A percentile compares a stretch with the other conserved stretches of the same genome.
These are phyloP conservation scores for Actinomucor elegans DNA, from an alignment of 371 early-diverging fungal species.

Conservation along the genomic window DNA sequence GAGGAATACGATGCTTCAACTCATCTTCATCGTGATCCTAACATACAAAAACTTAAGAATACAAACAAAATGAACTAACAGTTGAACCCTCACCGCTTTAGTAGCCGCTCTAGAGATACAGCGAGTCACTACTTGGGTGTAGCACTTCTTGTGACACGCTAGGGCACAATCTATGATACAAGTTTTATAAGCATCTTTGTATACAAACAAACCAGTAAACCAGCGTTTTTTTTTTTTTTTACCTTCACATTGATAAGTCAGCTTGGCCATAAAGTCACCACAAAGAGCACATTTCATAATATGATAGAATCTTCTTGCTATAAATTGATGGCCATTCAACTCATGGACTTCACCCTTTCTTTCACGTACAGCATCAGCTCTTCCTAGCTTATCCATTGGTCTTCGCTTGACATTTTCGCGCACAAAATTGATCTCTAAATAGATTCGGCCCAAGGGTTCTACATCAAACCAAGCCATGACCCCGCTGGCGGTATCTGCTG, in stretches of 20 bases:
- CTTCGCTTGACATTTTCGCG: constrained; percentile 48
- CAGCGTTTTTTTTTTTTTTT: background rate
- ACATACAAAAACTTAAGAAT: background rate
- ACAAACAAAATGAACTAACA: background rate
- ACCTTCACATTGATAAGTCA: constrained; percentile 91
- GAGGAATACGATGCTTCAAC: constrained; percentile 88
- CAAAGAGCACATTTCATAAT: constrained; percentile 95
- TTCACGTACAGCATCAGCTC: constrained; percentile 88
- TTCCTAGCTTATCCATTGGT: constrained; percentile 70
- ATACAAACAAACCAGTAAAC: too few species aligned
- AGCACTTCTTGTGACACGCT: constrained; percentile 93
- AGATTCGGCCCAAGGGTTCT: constrained; percentile 89
- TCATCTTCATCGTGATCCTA: constrained; percentile 61
- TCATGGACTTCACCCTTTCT: constrained; percentile 70
- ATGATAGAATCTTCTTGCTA: constrained; percentile 78
- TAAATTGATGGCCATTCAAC: constrained; percentile 90
- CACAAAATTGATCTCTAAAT: constrained; percentile 73
- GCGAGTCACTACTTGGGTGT: constrained; percentile 77
- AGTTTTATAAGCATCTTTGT: background rate
- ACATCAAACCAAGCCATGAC: constrained; percentile 84
- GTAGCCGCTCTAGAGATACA: constrained; percentile 75
- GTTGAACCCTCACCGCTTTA: constrained; percentile 36
- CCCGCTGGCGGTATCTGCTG: constrained; percentile 31
- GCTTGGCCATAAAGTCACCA: constrained; percentile 82
- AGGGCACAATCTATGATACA: constrained; percentile 90